Evolutionary conservation across 345 rosid species (phyloP).

Genomic region (Murraya paniculata): DNA sequence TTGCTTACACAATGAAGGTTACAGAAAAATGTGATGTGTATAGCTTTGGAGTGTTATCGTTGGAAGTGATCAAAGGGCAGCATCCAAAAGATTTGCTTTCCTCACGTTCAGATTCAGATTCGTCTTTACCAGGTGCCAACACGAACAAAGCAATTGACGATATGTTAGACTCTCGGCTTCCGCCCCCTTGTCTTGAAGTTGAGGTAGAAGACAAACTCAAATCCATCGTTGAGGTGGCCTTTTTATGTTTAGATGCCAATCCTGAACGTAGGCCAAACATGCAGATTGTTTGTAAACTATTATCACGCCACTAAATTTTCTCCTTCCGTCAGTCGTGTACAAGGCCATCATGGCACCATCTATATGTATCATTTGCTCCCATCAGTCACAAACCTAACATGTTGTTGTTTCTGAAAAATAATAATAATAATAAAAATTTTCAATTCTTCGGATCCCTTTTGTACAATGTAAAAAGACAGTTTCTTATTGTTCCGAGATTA

Average conservation of each 20-base stretch:
- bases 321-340: no score
- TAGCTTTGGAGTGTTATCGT: background rate
- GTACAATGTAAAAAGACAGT: no score
- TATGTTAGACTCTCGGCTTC: constrained; percentile 17
- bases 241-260: constrained; percentile 22
- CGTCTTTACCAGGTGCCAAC: background rate
- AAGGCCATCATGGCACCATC: no score
- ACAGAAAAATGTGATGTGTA: background rate
- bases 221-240: constrained; percentile 14
- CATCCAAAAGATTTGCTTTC: constrained; percentile 13
- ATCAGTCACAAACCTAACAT: no score
- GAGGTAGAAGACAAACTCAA: background rate
- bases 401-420: no score
- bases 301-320: background rate
- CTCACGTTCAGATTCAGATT: background rate
- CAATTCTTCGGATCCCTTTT: no score
- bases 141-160: background rate
- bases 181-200: background rate
- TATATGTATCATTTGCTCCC: no score
- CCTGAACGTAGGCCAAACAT: constrained; percentile 30
- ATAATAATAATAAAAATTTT: no score
- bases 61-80: constrained; percentile 11
- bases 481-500: no score
- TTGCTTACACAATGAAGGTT: constrained; percentile 9
- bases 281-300: background rate